phyloP scores from a whole-genome alignment of 2,329 filamentous ascomycete species.

The Stagonosporopsis tanaceti region DNA sequence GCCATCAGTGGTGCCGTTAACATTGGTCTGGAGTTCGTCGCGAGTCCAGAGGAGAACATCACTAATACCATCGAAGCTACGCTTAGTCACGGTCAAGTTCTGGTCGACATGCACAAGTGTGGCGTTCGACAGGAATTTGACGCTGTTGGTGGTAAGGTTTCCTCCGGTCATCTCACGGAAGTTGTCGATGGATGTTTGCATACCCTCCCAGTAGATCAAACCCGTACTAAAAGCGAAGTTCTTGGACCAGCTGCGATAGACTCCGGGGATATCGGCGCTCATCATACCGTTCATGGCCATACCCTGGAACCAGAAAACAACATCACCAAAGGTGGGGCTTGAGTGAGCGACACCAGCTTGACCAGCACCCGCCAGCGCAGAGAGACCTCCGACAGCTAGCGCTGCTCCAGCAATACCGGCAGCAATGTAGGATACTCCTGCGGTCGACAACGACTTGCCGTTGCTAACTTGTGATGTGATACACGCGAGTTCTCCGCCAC shows the following conservation, averaged over 20 bases:
- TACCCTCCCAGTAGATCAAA: constrained; percentile 79
- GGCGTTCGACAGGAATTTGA: constrained; percentile 75
- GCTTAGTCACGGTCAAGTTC: constrained; percentile 63
- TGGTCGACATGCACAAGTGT: constrained; percentile 76
- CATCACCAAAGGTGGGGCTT: constrained; percentile 85
- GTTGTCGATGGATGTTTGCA: constrained; percentile 83
- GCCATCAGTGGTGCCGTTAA: constrained; percentile 51
- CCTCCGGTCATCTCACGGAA: constrained; percentile 85
- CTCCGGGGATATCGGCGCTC: constrained; percentile 83
- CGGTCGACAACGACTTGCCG: constrained; percentile 79
- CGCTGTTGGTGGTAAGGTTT: constrained; percentile 82
- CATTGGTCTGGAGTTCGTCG: constrained; percentile 50
- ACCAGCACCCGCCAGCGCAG: constrained; percentile 68
- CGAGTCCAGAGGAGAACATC: constrained; percentile 62
- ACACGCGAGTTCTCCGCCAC: constrained; percentile 75
- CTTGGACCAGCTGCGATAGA: constrained; percentile 88
- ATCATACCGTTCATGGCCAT: constrained; percentile 97
- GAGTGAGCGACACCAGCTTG: constrained; percentile 64
- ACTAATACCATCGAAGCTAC: constrained; percentile 52
- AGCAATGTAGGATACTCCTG: constrained; percentile 83
- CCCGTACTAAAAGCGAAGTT: constrained; percentile 95
- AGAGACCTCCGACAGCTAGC: constrained; percentile 74
- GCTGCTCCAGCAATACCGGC: constrained; percentile 87
- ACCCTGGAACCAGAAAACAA: constrained; percentile 89
- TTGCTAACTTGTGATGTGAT: constrained; percentile 84